Base-by-base conservation (phyloP, 164 flowering plant genomes). In the Tetracentron sinense region DNA sequence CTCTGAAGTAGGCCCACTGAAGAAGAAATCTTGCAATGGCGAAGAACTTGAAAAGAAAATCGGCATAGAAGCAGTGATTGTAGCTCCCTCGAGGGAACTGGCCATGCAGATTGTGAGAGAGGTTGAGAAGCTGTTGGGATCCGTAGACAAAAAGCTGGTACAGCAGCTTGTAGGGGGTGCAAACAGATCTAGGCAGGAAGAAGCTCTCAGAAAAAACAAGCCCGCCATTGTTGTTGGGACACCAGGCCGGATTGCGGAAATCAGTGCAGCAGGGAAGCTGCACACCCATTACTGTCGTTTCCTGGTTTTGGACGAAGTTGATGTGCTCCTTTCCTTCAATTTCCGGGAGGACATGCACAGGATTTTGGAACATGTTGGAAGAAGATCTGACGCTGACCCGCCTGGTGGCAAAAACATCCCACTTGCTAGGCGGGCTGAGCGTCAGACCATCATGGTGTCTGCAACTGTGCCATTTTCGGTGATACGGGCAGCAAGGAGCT, bases 111-210 rank as follows among this genome's bases (percentile, higher is more conserved):
- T 94, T 71, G 99, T 94, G 64, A 86, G 99, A 74, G 99, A 91
- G 79, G 69, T 84, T 54, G 99, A 94, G 77, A 86, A 81, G 75
- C 70, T 94, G 8, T 74, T 94, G 31, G 99, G 99, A 53, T 84
- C 96, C 50, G 72, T 22, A 28, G 69, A 86, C 67, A 89, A 81
- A 76, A 88, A 68, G 72, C 63, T 66, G 54, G 99, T 94, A 54
- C 97, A 94, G 75, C 99, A 94, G 68, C 94, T 94, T 66, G 99
- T 91, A 6, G 99, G 97, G 42, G 99, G 97, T 70, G 97, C 99
- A 48, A 91, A 89, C 69, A 68, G 85, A 64, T 74, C 92, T 20
- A 82, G 97, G 69, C 96, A 94, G 73, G 99, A 94, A 72, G 99
- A 94, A 75, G 96, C 93, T 25, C 79, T 94, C 47, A 91, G 69